A percentile compares a stretch with the other conserved stretches of the same genome.
These are phyloP conservation scores for Termitomyces sp. DNA, from an alignment of 768 basidiomycete genomes.

Conservation along the genomic window DNA sequence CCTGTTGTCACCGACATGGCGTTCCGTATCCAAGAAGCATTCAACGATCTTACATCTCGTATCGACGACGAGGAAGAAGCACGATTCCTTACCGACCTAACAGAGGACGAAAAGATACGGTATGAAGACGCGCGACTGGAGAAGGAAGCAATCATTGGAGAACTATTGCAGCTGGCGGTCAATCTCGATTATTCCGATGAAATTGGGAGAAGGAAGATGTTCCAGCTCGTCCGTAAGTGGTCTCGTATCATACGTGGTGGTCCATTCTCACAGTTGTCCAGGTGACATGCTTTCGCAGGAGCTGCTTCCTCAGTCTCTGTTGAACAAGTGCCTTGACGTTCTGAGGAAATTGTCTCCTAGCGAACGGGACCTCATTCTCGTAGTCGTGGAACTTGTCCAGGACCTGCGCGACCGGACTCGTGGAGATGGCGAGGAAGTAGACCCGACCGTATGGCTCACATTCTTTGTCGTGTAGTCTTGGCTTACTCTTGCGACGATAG, in stretches of 20 bases:
- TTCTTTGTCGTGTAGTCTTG: not conserved
- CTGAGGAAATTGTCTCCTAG: constrained; percentile 62
- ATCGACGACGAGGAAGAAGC: constrained; percentile 18
- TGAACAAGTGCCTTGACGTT: constrained; percentile 79
- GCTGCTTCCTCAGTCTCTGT: constrained; percentile 59
- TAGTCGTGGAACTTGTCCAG: constrained; percentile 85
- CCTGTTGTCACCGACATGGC: constrained; percentile 86
- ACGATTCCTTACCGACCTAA: constrained; percentile 16
- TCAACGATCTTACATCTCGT: constrained; percentile 42
- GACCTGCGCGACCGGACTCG: constrained; percentile 60
- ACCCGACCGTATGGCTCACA: constrained; percentile 17
- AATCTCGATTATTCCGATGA: constrained; percentile 90
- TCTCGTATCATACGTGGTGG: not conserved
- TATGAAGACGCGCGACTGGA: constrained; percentile 44
- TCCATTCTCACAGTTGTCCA: constrained; percentile 19
- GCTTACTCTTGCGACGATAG: constrained; percentile 3
- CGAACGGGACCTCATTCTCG: constrained; percentile 81
- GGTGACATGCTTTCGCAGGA: constrained; percentile 80
- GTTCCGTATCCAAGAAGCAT: constrained; percentile 63
- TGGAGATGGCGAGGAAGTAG: constrained; percentile 31
- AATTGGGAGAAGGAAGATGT: constrained; percentile 85
- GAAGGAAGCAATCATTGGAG: constrained; percentile 66
- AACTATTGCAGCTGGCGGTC: constrained; percentile 74
- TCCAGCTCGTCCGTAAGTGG: constrained; percentile 71
- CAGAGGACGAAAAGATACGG: constrained; percentile 29